Base-by-base conservation (phyloP, 176 grass and related monocot species). In the Areca catechu region DNA sequence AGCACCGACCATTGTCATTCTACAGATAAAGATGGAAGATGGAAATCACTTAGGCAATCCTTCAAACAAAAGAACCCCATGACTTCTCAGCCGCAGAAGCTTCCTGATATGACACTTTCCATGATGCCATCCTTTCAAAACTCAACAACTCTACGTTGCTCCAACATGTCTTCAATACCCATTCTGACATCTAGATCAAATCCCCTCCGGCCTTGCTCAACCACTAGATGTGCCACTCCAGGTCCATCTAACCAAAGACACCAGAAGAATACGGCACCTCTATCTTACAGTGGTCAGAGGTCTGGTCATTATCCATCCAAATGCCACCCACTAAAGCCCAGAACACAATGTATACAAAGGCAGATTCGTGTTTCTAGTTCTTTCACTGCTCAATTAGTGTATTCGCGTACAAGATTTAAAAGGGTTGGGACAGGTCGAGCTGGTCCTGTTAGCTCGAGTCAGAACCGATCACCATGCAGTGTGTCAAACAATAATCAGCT, bases 1-100 rank as follows among this genome's bases (percentile, higher is more conserved):
- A 15, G 30, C 55, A 61, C n/a, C 21, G 75, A 88, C 71, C 94
- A 99, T 75, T 99, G 94, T 4, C 72, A 99, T 73, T 84, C 94
- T 63, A 93, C 79, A 3, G 88, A 99, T 65, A 89, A 93, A 78
- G 76, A 79, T 50, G 17, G 27, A 50, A 75, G 30, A 37, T 99
- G 87, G 88, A 86, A 68, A 76, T 14, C 43, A 48, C 47, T 80
- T 21, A 92, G 94, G 60, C 70, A 83, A 49, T 23, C 34, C 75
- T 85, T 78, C 53, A 93, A 73, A 61, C n/a, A 27, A 54, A 76
- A 66, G 49, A 67, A 34, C 20, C 15, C 59, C 50, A 53, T 72
- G 37, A 48, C 69, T 63, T 65, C 79, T 67, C 53, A 49, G 62
- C 71, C 60, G 74, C 74, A 49, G 51, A 77, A 84, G 24, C 24